Conservation (phyloP, 176 grass and related monocot species). For the Eremochloa ophiuroides region DNA sequence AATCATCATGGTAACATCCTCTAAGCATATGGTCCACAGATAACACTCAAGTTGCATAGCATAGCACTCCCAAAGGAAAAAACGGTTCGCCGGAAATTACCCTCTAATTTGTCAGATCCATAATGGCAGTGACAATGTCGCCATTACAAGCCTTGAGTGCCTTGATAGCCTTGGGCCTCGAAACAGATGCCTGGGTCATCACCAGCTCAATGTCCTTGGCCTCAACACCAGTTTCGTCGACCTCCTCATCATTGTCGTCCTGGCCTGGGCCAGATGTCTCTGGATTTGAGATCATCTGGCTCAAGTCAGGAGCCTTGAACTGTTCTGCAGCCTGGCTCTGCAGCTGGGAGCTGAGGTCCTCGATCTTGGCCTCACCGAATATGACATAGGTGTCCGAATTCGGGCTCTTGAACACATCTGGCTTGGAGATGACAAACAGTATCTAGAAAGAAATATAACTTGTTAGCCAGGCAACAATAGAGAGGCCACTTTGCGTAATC, state of each 20-base stretch:
- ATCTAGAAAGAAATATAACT: conserved; percentile 24
- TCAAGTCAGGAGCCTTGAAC: conserved; percentile 57
- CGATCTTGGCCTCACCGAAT: conserved; percentile 67
- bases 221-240: conserved; percentile 56
- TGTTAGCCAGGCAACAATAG: background rate
- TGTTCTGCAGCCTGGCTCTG: conserved; percentile 67
- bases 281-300: conserved; percentile 28
- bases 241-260: conserved; percentile 54
- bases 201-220: conserved; percentile 64
- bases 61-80: background rate
- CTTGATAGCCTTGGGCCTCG: conserved; percentile 49
- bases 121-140: conserved; percentile 71
- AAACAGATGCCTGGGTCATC: conserved; percentile 59
- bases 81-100: background rate
- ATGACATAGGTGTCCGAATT: conserved; percentile 65
- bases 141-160: conserved; percentile 47
- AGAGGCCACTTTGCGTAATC: background rate
- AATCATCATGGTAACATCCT: background rate
- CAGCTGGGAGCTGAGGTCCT: conserved; percentile 71
- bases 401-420: conserved; percentile 72
- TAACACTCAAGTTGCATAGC: background rate
- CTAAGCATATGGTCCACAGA: background rate
- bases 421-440: conserved; percentile 69
- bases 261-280: conserved; percentile 36
- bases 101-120: conserved; percentile 56